Conservation (phyloP, 106 monocot genomes). For the Narthecium ossifragum region DNA sequence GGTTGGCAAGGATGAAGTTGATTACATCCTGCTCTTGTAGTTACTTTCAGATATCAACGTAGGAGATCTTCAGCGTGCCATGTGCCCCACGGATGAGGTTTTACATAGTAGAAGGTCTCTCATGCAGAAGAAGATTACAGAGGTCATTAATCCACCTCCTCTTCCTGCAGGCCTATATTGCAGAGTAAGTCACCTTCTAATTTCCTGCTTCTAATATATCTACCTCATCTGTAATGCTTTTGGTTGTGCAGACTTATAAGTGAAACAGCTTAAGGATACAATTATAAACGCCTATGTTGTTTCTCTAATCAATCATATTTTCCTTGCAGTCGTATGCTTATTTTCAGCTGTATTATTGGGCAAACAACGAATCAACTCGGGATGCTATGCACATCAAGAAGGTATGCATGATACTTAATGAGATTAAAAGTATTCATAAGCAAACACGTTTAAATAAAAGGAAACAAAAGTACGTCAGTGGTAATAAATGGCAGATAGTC, state of each 20-base stretch:
- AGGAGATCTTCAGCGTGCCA: conserved; percentile 13
- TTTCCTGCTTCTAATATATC: background rate
- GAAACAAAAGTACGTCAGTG: no score
- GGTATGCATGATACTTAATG: no score
- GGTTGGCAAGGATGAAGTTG: background rate
- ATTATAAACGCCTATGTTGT: background rate
- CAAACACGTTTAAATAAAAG: no score
- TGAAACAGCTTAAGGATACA: background rate
- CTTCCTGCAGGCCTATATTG: background rate
- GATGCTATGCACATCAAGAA: conserved; percentile 31
- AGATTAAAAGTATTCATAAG: no score
- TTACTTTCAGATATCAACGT: conserved; percentile 8
- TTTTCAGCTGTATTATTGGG: conserved; percentile 29
- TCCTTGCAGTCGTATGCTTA: conserved; percentile 25
- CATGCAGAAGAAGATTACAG: background rate
- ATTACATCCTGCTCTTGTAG: conserved; percentile 4
- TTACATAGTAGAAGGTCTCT: background rate
- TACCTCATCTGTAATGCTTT: background rate
- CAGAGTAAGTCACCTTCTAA: background rate
- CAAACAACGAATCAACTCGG: conserved; percentile 13
- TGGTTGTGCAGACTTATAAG: no score
- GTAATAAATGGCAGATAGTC: no score
- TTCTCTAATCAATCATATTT: background rate
- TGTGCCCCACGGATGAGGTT: conserved; percentile 8
- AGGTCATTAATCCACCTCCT: background rate